phyloP scores from a whole-genome alignment of 495 filamentous ascomycete genomes.

The Tuber borchii region DNA sequence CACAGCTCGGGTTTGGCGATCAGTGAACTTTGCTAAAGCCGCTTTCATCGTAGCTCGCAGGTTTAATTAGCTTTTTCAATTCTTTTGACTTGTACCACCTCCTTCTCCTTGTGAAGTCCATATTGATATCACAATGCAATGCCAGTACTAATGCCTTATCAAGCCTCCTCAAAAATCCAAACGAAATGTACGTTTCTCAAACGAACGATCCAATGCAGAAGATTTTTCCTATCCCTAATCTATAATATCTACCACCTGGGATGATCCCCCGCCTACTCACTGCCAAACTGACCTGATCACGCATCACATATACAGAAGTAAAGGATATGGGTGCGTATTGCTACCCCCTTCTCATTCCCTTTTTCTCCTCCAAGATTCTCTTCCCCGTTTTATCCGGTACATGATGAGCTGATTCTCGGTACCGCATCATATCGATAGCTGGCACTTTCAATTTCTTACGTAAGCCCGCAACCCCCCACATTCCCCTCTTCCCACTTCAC shows the following conservation, averaged over 20 bases:
- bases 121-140: background rate
- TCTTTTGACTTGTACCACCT: slow-evolving; percentile 58
- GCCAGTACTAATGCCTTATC: slow-evolving; percentile 5
- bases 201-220: slow-evolving; percentile 2
- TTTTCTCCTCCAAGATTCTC: slow-evolving; percentile 9
- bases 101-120: background rate
- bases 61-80: slow-evolving; percentile 61
- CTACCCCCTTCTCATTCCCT: slow-evolving; percentile 8
- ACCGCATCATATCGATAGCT: slow-evolving; percentile 15
- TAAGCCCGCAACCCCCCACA: slow-evolving; percentile 38
- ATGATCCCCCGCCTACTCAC: slow-evolving; percentile 11
- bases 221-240: slow-evolving; percentile 15
- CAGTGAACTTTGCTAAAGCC: background rate
- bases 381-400: slow-evolving; percentile 19
- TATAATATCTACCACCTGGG: slow-evolving; percentile 8
- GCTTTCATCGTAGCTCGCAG: slow-evolving; percentile 41
- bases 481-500: background rate
- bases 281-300: slow-evolving; percentile 18
- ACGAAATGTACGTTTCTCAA: slow-evolving; percentile 43
- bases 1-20: background rate
- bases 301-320: slow-evolving; percentile 14
- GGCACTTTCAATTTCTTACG: slow-evolving; percentile 38
- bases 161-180: slow-evolving; percentile 46
- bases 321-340: slow-evolving; percentile 27
- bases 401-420: slow-evolving; percentile 4